A percentile compares a stretch with the other conserved stretches of the same genome.
phyloP scores from a whole-genome alignment of 73 alveolate species.

The Paramecium primaurelia region DNA sequence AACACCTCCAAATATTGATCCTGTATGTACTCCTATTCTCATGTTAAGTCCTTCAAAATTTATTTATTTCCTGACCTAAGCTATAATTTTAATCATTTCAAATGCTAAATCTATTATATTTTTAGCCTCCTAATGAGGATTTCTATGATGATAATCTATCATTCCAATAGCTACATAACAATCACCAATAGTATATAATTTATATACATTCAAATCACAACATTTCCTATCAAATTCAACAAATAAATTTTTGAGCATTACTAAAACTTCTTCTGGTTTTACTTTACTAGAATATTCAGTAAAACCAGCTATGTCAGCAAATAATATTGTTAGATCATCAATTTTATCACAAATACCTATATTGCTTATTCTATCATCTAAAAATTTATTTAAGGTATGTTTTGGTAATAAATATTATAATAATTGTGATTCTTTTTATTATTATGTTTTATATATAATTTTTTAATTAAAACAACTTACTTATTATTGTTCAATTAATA shows the following conservation, averaged over 20 bases:
- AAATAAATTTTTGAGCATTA: slow-evolving; percentile 47
- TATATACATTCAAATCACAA: slow-evolving; percentile 49
- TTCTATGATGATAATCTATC: slow-evolving; percentile 44
- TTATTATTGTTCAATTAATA: neutral
- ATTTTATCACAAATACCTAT: slow-evolving; percentile 12
- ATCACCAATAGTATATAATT: slow-evolving; percentile 61
- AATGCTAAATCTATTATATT: slow-evolving; percentile 55
- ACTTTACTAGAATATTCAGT: slow-evolving; percentile 50
- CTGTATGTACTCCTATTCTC: slow-evolving; percentile 65
- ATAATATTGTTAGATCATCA: slow-evolving; percentile 44
- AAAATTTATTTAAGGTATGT: slow-evolving; percentile 37
- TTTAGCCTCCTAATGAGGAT: slow-evolving; percentile 49
- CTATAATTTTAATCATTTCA: slow-evolving; percentile 50
- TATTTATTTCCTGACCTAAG: slow-evolving; percentile 15
- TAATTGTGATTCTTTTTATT: neutral
- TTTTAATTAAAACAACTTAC: slow-evolving; percentile 4
- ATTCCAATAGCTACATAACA: slow-evolving; percentile 60
- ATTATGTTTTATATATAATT: neutral
- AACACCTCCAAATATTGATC: slow-evolving; percentile 50
- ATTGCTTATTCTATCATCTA: slow-evolving; percentile 21
- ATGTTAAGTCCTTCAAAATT: slow-evolving; percentile 48
- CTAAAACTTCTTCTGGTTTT: slow-evolving; percentile 55
- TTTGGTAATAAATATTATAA: neutral
- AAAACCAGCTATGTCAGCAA: slow-evolving; percentile 64
- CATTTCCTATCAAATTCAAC: slow-evolving; percentile 58